Evolutionary conservation across 257 asterid species (phyloP).

Genomic region (Datura wrightii): DNA sequence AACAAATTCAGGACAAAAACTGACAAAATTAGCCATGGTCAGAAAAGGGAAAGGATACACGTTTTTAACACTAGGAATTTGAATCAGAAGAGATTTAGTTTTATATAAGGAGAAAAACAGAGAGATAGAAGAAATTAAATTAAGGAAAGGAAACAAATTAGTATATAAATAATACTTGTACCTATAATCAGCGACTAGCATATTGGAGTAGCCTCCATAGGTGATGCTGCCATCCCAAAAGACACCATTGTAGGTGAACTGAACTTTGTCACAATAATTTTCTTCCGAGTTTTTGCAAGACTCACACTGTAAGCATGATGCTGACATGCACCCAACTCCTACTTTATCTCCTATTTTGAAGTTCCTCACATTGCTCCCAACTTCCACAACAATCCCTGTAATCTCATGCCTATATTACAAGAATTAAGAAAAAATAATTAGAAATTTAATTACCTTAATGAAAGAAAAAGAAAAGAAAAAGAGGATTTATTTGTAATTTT

Average conservation of each 20-base stretch:
- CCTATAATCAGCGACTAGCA: constrained; percentile 73
- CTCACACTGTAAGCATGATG: constrained; percentile 78
- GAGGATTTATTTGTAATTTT: neutral
- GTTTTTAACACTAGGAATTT: neutral
- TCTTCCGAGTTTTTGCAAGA: constrained; percentile 66
- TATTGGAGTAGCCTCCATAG: constrained; percentile 88
- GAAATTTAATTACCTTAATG: neutral
- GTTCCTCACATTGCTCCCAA: constrained; percentile 71
- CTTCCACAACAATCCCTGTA: constrained; percentile 68
- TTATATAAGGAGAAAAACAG: neutral
- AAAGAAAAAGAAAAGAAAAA: neutral
- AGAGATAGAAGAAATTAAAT: neutral
- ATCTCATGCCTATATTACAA: constrained; percentile 74
- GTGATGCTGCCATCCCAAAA: constrained; percentile 94
- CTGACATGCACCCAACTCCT: constrained; percentile 91
- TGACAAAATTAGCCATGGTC: no score
- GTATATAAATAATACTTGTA: neutral
- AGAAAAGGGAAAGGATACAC: neutral
- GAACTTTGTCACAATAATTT: constrained; percentile 78
- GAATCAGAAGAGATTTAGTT: neutral
- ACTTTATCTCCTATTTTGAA: constrained; percentile 77
- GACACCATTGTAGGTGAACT: constrained; percentile 74
- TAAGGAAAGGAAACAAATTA: neutral
- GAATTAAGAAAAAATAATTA: neutral
- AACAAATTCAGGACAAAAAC: no score